A percentile compares a stretch with the other conserved stretches of the same genome.
Conservation (phyloP, 768 basidiomycete species). For the Mycena floridula region DNA sequence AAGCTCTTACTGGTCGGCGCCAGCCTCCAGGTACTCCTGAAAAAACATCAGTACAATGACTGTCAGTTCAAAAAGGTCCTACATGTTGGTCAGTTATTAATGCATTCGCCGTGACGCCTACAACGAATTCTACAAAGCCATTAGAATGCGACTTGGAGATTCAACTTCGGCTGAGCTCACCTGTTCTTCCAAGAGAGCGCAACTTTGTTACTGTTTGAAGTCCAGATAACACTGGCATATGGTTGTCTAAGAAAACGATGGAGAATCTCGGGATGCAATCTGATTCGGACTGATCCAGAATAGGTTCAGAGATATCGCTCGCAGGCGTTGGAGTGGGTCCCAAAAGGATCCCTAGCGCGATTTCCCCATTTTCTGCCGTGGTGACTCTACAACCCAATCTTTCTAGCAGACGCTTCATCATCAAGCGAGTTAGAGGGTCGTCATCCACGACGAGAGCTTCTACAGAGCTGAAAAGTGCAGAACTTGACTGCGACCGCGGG, state of each 20-base stretch:
- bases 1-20: slow-evolving; percentile 70
- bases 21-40: slow-evolving; percentile 66
- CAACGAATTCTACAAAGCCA: slow-evolving; percentile 38
- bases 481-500: neutral
- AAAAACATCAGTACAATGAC: slow-evolving; percentile 42
- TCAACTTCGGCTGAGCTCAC: slow-evolving; percentile 24
- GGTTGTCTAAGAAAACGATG: slow-evolving; percentile 34
- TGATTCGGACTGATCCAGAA: neutral
- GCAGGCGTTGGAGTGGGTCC: slow-evolving; percentile 15
- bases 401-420: slow-evolving; percentile 60
- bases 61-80: slow-evolving; percentile 20
- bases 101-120: slow-evolving; percentile 71
- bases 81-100: slow-evolving; percentile 26
- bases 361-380: slow-evolving; percentile 62
- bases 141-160: no score
- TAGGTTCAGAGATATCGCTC: neutral
- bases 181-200: slow-evolving; percentile 43
- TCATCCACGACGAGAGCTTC: slow-evolving; percentile 64
- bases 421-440: slow-evolving; percentile 53
- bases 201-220: slow-evolving; percentile 45
- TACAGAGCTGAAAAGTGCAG: slow-evolving; percentile 15
- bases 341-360: slow-evolving; percentile 52
- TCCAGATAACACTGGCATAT: slow-evolving; percentile 65
- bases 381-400: slow-evolving; percentile 57
- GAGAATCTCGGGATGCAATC: neutral